Evolutionary conservation across 2,329 filamentous ascomycete genomes (phyloP), one percentile per base, ranked within the genome.

Genomic region (Monosporascus sp.): DNA sequence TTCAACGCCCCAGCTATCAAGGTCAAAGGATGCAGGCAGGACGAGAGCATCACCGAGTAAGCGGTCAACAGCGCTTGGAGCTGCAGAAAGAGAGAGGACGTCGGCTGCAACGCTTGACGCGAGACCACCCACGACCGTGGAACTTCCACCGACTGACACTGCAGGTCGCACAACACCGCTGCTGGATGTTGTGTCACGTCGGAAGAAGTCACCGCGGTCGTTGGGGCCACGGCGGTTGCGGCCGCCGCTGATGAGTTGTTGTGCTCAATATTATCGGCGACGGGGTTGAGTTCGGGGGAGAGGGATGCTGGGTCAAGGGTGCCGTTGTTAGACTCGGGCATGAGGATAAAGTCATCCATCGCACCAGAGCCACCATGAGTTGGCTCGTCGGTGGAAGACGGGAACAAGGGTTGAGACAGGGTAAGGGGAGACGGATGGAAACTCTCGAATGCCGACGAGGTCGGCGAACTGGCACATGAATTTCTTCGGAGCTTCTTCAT

Each of bases 141-240:
- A 72, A 74, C 77, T 74, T 81, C 81, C 79, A 77, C 83, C 88
- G 89, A 93, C 86, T 84, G 94, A 97, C 94, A 99, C 94, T 88
- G 94, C 94, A 96, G 94, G 94, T 96, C 94, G 72, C 88, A 97
- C 94, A 97, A 97, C 93, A 97, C 87, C 92, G 83, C 94, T 82
- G 94, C 94, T 97, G 94, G 92, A 96, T 95, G 92, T 97, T 97
- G 94, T 97, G 92, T 94, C 94, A 84, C 77, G 82, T 95, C 90
- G 84, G 89, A 81, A 76, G 86, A 82, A 76, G 73, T 66, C 62
- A 66, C 63, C 60, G 59, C 62, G 54, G 62, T 44, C 48, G 63
- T 49, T 57, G 67, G 44, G 46, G 62, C 56, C 51, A 62, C 55
- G 45, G 58, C 57, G 48, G 59, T 49, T 15, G 59, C 49, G 48